Evolutionary conservation across 2,329 filamentous ascomycete genomes (phyloP), one percentile per base, ranked within the genome.

Genomic region (Lachnellula subtilissima): DNA sequence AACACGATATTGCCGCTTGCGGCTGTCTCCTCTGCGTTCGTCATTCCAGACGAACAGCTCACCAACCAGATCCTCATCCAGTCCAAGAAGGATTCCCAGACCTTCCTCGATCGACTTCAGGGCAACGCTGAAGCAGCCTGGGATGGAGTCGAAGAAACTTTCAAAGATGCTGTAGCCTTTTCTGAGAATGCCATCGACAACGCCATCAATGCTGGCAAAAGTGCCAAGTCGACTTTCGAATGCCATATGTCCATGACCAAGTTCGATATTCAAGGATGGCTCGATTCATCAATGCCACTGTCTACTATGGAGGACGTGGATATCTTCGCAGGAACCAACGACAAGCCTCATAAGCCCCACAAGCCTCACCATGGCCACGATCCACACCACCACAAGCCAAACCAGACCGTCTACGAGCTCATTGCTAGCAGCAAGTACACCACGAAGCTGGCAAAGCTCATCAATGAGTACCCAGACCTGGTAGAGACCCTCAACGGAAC

Each of bases 361-460:
- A 64, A 60, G 17, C 59, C 55, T n/a, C 61, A 66, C 4, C 60
- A 65, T 12, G 67, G 68, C 15, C 66, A 69, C 15, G 66, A 71
- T 42, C 68, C 65, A 39, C 69, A 51, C 14, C 63, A 69, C 37
- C 62, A 71, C n/a, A 74, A 75, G 59, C 76, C 82, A 5, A 87
- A 91, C 68, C 74, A 80, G 68, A 95, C 91, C 19, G 82, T 96
- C 46, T 96, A 92, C 72, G 77, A 96, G 71, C 75, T 92, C 58
- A 89, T 96, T 71, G 76, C 81, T n/a, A 75, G 81, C 65, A 87
- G 82, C 75, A 88, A 91, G 66, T 81, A 89, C 73, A 92, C 89
- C 1, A 88, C 83, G 49, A 88, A 86, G 71, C 86, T 96, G 46
- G 84, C 87, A 28, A 82, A 87, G 68, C 75, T 91, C n/a, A 80